Base-by-base conservation (phyloP, 495 filamentous ascomycete species). In the Podospora pseudoanserina region DNA sequence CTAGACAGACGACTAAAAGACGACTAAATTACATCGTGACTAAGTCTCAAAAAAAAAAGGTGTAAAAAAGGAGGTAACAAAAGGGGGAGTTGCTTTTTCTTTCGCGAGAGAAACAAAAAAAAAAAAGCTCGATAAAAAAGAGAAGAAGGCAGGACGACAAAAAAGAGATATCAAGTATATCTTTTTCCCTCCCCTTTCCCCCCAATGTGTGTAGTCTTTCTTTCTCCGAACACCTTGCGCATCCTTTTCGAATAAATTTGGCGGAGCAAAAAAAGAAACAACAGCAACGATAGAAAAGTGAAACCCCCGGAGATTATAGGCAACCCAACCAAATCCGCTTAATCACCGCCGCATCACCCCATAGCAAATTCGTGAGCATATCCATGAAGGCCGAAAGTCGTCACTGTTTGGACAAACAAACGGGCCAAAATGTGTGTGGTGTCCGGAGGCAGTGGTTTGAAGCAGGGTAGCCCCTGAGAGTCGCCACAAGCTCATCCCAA, bases 1-100 rank as follows among this genome's bases (percentile, higher is more conserved):
- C 32, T 9, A 32, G 39, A 49, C 39, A 32, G 39, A 49, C 39
- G 39, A 49, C 39, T 49, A 49, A 49, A 49, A 49, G 39, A 49
- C 63, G 75, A 68, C 76, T 72, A 76, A 79, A 82, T 83, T 83
- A 83, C 77, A 83, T 81, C 78, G 73, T 77, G 75, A 74, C 76
- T 80, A 80, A 71, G 68, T 70, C 63, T 55, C 65, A 75, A 69
- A 67, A 70, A 69, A 71, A 61, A 63, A 7, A 5, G 30, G 1
- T 4, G 30, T 64, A 77, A 74, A 63, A 66, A 66, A 74, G 70
- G 66, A 60, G 60, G 56, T 53, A 30, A 39, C 4, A 39, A 39
- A 4, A 4, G 6, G 34, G 34, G 34, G 34, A 11, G 39, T 49
- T 49, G 39, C 39, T 49, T 49, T 49, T 49, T 49, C 39, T 49